Percentiles rank a stretch among this genome's conserved stretches.
Evolutionary conservation across 257 asterid genomes (phyloP).

Genomic region (Lavandula angustifolia): DNA sequence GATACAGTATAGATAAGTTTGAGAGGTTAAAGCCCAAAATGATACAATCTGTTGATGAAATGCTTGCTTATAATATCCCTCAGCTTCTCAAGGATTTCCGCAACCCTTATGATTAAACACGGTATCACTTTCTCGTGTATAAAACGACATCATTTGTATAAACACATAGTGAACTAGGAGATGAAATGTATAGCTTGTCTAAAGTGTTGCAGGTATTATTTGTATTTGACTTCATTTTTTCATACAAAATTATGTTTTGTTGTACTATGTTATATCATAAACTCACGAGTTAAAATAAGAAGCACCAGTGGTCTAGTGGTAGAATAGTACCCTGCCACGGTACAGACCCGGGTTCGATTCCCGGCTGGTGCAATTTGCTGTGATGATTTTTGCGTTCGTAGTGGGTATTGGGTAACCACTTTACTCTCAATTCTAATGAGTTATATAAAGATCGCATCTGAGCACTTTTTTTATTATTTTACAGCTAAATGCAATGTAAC

Average conservation of each 20-base stretch:
- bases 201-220: not conserved
- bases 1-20: slow-evolving; percentile 66
- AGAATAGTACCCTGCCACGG: slow-evolving; percentile 99
- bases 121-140: not conserved
- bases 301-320: slow-evolving; percentile 93
- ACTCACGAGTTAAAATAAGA: no score
- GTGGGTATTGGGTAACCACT: not conserved
- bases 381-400: not conserved
- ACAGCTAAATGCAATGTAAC: no score
- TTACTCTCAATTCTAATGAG: no score
- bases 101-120: slow-evolving; percentile 59
- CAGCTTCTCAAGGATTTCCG: slow-evolving; percentile 63
- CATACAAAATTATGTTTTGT: no score
- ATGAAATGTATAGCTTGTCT: not conserved
- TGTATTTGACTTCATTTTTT: not conserved
- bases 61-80: slow-evolving; percentile 79
- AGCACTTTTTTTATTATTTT: not conserved
- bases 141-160: not conserved
- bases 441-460: not conserved
- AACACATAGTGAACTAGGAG: not conserved
- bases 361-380: slow-evolving; percentile 79
- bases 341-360: slow-evolving; percentile 99
- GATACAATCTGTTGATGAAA: slow-evolving; percentile 72
- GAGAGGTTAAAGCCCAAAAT: slow-evolving; percentile 68
- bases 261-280: no score